Conservation (phyloP, 2,329 filamentous ascomycete species). For the Penicillium polonicum region DNA sequence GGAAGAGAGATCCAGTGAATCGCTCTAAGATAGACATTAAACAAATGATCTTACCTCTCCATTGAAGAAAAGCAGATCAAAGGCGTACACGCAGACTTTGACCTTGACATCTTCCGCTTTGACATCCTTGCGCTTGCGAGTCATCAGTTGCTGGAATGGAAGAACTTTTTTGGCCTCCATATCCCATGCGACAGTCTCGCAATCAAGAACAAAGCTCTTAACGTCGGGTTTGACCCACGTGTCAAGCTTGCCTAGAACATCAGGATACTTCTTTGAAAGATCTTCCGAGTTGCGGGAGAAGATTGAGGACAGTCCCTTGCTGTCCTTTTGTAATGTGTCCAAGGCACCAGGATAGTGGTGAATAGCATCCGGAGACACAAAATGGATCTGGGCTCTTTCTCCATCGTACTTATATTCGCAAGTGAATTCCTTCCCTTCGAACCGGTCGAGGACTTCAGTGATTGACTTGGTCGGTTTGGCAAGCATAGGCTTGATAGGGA, state of each 20-base stretch:
- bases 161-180: conserved; percentile 90
- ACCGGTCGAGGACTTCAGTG: conserved; percentile 93
- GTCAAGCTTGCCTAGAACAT: conserved; percentile 83
- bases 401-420: conserved; percentile 99
- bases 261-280: conserved; percentile 94
- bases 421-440: conserved; percentile 91
- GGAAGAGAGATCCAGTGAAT: neutral
- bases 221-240: conserved; percentile 88
- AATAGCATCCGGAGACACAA: conserved; percentile 77
- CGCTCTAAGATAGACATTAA: too few species aligned
- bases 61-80: conserved; percentile 91
- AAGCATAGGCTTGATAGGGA: conserved; percentile 97
- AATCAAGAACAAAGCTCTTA: conserved; percentile 96
- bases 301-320: conserved; percentile 77
- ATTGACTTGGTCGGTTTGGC: conserved; percentile 98
- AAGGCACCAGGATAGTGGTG: conserved; percentile 65
- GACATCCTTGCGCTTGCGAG: conserved; percentile 94
- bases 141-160: conserved; percentile 98
- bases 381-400: conserved; percentile 97
- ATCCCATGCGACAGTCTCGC: conserved; percentile 97
- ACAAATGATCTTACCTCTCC: conserved; percentile 59
- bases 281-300: conserved; percentile 98
- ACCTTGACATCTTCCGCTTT: conserved; percentile 93
- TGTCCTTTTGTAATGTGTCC: conserved; percentile 63
- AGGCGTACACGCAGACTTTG: conserved; percentile 95